These are phyloP conservation scores for Terfezia boudieri DNA, from an alignment of 495 filamentous ascomycete species.

Conservation along the genomic window DNA sequence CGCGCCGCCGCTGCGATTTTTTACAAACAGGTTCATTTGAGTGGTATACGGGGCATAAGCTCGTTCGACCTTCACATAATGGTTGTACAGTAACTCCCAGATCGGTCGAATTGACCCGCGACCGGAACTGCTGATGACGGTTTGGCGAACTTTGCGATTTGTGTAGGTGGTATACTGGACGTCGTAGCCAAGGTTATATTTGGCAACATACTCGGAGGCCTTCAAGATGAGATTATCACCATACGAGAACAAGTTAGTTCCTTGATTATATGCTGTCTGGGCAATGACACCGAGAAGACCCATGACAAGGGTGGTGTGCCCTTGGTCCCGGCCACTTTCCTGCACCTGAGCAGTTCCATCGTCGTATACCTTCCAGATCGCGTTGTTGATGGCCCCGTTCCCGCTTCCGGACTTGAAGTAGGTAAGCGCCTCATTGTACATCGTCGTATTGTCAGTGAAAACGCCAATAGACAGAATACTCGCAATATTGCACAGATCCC, in stretches of 20 bases:
- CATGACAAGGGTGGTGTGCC: slow-evolving; percentile 20
- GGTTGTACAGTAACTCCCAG: slow-evolving; percentile 24
- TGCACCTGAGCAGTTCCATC: slow-evolving; percentile 22
- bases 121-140: too few species aligned
- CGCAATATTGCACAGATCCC: slow-evolving; percentile 27
- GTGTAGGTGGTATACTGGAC: slow-evolving; percentile 24
- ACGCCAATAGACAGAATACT: slow-evolving; percentile 22
- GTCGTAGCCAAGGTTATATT: slow-evolving; percentile 24
- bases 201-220: slow-evolving; percentile 23
- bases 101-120: slow-evolving; percentile 18
- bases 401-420: slow-evolving; percentile 23
- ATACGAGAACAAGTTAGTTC: too few species aligned
- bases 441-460: slow-evolving; percentile 23
- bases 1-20: too few species aligned
- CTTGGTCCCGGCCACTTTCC: slow-evolving; percentile 26
- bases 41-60: too few species aligned
- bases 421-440: slow-evolving; percentile 19
- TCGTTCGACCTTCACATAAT: slow-evolving; percentile 17
- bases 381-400: slow-evolving; percentile 20
- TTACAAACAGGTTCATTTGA: too few species aligned
- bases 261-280: too few species aligned
- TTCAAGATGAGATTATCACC: slow-evolving; percentile 11
- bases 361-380: slow-evolving; percentile 17
- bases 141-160: slow-evolving; percentile 16
- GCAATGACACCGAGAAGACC: too few species aligned